These are phyloP conservation scores for Infundibulicybe gibba DNA, from an alignment of 768 basidiomycete species.

Conservation along the genomic window DNA sequence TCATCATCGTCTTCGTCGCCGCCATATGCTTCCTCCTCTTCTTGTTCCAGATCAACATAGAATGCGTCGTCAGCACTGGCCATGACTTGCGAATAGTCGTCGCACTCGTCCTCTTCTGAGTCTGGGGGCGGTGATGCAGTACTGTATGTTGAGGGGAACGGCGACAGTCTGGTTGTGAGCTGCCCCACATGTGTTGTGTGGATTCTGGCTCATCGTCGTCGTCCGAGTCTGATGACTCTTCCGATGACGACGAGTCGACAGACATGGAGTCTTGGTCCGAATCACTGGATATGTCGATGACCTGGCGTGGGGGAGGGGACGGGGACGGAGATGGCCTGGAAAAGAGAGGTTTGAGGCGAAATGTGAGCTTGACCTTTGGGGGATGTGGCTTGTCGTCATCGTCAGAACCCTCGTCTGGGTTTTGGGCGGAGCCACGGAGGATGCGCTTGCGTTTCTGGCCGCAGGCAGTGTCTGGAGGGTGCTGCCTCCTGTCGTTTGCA, in stretches of 20 bases:
- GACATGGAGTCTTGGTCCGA: constrained; percentile 42
- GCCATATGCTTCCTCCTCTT: constrained; percentile 48
- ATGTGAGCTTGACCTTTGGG: constrained; percentile 68
- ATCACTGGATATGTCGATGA: constrained; percentile 37
- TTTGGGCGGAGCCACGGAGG: constrained; percentile 27
- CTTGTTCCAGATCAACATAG: constrained; percentile 37
- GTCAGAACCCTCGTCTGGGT: constrained; percentile 28
- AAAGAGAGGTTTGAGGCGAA: constrained; percentile 55
- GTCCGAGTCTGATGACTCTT: constrained; percentile 14
- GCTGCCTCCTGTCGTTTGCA: constrained; percentile 14
- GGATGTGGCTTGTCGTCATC: constrained; percentile 39
- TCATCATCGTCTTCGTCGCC: constrained; percentile 51
- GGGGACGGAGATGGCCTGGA: constrained; percentile 17
- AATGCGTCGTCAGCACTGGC: constrained; percentile 23
- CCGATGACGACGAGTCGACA: constrained; percentile 37
- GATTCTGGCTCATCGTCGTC: constrained; percentile 21
- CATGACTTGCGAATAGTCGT: constrained; percentile 44
- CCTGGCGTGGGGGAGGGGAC: constrained; percentile 12
- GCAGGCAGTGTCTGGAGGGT: constrained; percentile 25
- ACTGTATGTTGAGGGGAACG: constrained; percentile 61
- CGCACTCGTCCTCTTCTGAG: constrained; percentile 55
- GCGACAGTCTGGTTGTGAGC: constrained; percentile 21
- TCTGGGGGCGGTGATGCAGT: constrained; percentile 70
- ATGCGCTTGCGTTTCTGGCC: constrained; percentile 43
- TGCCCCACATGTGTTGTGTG: no score